Conservation (phyloP, 345 rosid species). For the Syzygium jambos region DNA sequence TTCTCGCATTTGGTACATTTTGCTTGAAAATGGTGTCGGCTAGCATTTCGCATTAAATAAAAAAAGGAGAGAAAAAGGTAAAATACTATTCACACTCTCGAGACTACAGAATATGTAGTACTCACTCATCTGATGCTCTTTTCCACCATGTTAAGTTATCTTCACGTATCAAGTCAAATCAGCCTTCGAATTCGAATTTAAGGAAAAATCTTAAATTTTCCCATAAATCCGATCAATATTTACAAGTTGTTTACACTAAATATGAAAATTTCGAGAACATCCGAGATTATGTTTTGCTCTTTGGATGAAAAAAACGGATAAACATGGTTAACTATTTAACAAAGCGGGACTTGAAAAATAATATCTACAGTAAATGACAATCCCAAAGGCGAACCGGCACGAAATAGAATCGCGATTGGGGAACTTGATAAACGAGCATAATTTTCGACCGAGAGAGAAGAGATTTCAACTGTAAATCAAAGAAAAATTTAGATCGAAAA, state of each 20-base stretch:
- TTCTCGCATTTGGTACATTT: not conserved
- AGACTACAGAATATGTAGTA: not conserved
- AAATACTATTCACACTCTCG: not conserved
- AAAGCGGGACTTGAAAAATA: rapidly evolving
- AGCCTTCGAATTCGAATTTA: not conserved
- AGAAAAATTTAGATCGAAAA: not conserved
- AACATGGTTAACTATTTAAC: not conserved
- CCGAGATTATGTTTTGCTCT: not conserved
- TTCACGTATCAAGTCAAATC: not conserved
- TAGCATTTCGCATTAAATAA: not conserved
- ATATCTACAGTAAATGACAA: not conserved
- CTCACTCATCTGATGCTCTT: not conserved
- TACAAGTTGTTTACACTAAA: not conserved
- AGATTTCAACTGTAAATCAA: not conserved
- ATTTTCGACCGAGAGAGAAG: not conserved
- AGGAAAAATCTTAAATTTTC: too few species aligned
- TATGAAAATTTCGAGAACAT: not conserved
- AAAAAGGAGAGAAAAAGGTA: not conserved
- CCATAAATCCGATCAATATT: too few species aligned
- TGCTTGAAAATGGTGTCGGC: not conserved
- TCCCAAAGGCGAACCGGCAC: not conserved
- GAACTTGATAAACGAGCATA: not conserved
- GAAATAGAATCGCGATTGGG: not conserved
- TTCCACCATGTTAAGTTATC: not conserved
- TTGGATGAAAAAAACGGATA: not conserved